Evolutionary conservation across 2,329 filamentous ascomycete species (phyloP), one percentile per base, ranked within the genome.

Genomic region (Fusarium musae): DNA sequence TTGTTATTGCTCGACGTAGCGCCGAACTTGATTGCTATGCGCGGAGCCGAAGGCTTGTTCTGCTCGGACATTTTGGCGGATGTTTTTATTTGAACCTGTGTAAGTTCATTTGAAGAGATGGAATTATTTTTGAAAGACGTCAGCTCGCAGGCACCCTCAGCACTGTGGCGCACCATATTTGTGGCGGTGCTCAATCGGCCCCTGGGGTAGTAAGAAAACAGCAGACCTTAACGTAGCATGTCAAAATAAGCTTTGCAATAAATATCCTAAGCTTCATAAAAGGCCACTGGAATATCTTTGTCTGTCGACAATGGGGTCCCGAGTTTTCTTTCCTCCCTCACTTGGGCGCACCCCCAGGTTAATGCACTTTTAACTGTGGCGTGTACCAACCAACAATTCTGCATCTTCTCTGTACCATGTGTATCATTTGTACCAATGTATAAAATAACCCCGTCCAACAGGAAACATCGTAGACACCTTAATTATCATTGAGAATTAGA

Each of bases 1-100:
- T 71, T 80, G 19, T 76, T 79, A 12, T 76, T 79, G 32, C 78
- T 78, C 15, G 80, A 68, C 15, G 75, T 52, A 11, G 79, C 70
- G 40, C 85, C 83, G 43, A 88, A 83, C 62, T 85, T 87, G 52
- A 88, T 88, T 69, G 86, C 85, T 76, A 88, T 87, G 32, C 85
- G 82, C 23, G 76, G 68, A 40, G 73, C 72, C 13, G 67, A 16
- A 17, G 81, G 71, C 47, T 79, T 80, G 61, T 75, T 79, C 47
- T 80, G 75, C 43, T 77, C 70, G 30, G 75, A 54, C 76, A 78
- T 77, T 67, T 34, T 66, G 32, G 42, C 6, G 28, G 32, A 49
- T 50, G 40, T 30, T 52, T 53, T 28, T 42, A 40, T 43, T 43
- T 70, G 39, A 60, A 40, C n/a, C 5, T 56, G 32, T 53, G 47